Conservation (phyloP, 805 yeast genomes). For the Candida caryicola region DNA sequence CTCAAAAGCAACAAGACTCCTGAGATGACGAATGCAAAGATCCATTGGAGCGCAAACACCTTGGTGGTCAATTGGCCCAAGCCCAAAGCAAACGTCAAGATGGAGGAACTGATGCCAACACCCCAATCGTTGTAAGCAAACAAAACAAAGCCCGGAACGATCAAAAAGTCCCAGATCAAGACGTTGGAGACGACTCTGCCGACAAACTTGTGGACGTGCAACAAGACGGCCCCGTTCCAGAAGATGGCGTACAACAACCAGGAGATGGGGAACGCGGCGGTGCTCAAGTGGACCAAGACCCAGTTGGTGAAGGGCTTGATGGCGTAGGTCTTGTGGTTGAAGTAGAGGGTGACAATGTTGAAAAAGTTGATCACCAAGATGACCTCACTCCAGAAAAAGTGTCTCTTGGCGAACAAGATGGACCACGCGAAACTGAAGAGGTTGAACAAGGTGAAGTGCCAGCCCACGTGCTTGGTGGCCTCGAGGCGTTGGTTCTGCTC, state of each 20-base stretch:
- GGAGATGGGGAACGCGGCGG: conserved; percentile 65
- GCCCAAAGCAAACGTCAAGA: conserved; percentile 63
- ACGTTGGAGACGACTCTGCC: conserved; percentile 71
- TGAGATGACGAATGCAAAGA: conserved; percentile 70
- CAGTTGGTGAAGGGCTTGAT: conserved; percentile 51
- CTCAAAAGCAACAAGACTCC: conserved; percentile 54
- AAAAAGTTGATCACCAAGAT: conserved; percentile 56
- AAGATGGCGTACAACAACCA: conserved; percentile 74
- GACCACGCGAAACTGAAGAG: conserved; percentile 62
- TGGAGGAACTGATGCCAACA: conserved; percentile 56
- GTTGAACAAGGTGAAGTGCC: conserved; percentile 65
- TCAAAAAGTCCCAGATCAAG: conserved; percentile 72
- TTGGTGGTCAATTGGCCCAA: conserved; percentile 67
- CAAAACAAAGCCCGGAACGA: conserved; percentile 60
- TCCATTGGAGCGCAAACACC: conserved; percentile 80
- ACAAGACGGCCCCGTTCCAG: conserved; percentile 83
- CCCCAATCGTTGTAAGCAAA: conserved; percentile 68
- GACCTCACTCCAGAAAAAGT: conserved; percentile 59
- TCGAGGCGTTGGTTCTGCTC: conserved; percentile 18
- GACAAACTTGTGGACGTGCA: conserved; percentile 56
- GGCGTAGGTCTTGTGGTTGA: conserved; percentile 57
- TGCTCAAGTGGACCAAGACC: conserved; percentile 61
- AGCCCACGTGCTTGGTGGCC: conserved; percentile 44
- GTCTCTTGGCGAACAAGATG: conserved; percentile 54
- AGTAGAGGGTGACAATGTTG: conserved; percentile 54